Evolutionary conservation across 257 asterid genomes (phyloP).

Genomic region (Apocynum venetum): DNA sequence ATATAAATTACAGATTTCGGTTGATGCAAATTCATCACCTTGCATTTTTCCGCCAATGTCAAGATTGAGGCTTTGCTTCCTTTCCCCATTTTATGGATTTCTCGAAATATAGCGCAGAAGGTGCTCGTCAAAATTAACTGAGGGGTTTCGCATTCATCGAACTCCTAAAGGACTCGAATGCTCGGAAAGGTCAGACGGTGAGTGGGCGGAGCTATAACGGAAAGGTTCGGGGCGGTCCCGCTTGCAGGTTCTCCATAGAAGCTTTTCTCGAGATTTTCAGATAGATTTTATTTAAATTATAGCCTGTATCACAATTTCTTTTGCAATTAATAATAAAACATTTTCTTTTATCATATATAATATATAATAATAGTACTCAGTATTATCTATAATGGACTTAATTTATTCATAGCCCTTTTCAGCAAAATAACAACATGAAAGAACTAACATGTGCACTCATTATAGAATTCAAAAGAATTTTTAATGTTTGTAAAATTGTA

Average conservation of each 20-base stretch:
- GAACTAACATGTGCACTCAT: no score
- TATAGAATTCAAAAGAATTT: no score
- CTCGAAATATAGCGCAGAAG: conserved; percentile 9
- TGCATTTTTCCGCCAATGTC: conserved; percentile 73
- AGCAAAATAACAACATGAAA: no score
- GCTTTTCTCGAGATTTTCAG: neutral
- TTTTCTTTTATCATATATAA: no score
- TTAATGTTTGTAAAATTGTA: no score
- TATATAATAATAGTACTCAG: no score
- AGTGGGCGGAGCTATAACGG: neutral
- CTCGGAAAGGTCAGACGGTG: neutral
- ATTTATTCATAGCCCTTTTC: no score
- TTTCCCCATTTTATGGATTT: conserved; percentile 24
- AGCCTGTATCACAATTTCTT: no score
- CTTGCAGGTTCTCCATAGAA: neutral
- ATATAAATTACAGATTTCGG: neutral
- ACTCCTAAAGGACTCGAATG: neutral
- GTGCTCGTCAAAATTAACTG: conserved; percentile 22
- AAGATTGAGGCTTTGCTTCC: conserved; percentile 49
- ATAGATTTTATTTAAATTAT: no score
- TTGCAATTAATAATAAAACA: no score
- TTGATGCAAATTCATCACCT: conserved; percentile 30
- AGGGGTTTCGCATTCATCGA: no score
- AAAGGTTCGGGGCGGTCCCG: neutral
- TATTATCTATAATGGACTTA: no score